Base-by-base conservation (phyloP, 2,329 filamentous ascomycete genomes). In the Penicillium sp. region DNA sequence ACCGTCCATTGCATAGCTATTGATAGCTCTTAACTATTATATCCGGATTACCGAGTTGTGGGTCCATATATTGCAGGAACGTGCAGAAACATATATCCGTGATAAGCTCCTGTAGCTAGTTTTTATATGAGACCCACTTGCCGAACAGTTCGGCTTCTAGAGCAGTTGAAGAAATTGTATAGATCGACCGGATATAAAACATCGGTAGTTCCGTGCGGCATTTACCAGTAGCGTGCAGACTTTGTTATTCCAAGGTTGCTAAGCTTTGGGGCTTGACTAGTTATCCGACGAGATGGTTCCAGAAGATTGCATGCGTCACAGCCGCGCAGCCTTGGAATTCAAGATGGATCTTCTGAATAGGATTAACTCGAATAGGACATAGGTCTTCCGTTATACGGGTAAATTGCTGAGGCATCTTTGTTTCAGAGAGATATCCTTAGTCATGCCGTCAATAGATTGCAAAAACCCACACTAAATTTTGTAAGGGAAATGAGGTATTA, bases 21-120 rank as follows among this genome's bases (percentile, higher is more conserved):
- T 11, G 16, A 24, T 6, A 43, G 35, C 14, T 9, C 3, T 11
- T 29, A 28, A 29, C 8, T 11, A 22, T n/a, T 46, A 50, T 26
- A 50, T 50, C 47, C 47, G 47, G 22, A 43, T 34, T 37, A 22
- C 44, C 43, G 47, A 28, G 14, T 26, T n/a, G 38, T 46, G 35
- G 49, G 10, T 31, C 22, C 14, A 18, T 8, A 4, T 28, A 7
- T 4, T 5, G 10, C 4, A 10, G 6, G 11, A 18, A 26, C 7
- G 29, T 5, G 10, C 4, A 10, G 6, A 5, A 18, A 26, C 7
- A 31, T 44, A 38, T 13, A n/a, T 27, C 24, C 18, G 26, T 18
- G 18, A 23, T 18, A 16, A 20, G 18, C 18, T 20, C 18, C 18
- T 20, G n/a, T n/a, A 20, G 4, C 18, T 20, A 20, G 18, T 20